These are phyloP conservation scores for Salvia splendens DNA, from an alignment of 257 asterid genomes.

Conservation along the genomic window DNA sequence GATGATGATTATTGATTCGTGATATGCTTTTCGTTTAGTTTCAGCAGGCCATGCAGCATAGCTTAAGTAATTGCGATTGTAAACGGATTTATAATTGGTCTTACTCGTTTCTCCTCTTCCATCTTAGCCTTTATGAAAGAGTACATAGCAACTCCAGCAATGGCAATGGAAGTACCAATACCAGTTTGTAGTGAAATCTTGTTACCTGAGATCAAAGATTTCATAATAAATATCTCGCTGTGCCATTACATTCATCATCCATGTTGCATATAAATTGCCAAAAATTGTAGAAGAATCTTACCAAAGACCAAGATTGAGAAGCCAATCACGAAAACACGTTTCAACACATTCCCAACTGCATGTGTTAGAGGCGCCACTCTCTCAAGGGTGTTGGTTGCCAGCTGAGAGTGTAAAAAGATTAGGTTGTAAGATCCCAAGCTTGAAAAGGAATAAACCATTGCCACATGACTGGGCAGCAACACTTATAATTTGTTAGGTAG, in stretches of 20 bases:
- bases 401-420: conserved; percentile 41
- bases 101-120: conserved; percentile 98
- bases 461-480: not conserved
- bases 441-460: conserved; percentile 1
- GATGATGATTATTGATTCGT: not conserved
- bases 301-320: conserved; percentile 91
- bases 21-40: not conserved
- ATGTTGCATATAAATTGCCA: not conserved
- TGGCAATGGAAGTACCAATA: conserved; percentile 89
- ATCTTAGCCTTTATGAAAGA: conserved; percentile 93
- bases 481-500: not conserved
- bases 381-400: conserved; percentile 99
- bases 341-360: conserved; percentile 97
- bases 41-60: conserved; percentile 4
- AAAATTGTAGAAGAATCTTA: conserved; percentile 31
- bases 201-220: conserved; percentile 57
- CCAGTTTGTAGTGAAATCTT: conserved; percentile 93
- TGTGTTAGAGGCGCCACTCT: conserved; percentile 99
- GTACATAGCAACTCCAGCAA: conserved; percentile 93
- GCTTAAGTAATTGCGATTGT: conserved; percentile 1
- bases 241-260: conserved; percentile 9
- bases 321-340: conserved; percentile 98
- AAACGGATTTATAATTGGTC: conserved; percentile 20
- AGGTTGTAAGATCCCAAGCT: conserved; percentile 12
- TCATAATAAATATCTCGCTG: not conserved